Conservation (phyloP, 331 rosid genomes). For the Erythrophleum ivorense region DNA sequence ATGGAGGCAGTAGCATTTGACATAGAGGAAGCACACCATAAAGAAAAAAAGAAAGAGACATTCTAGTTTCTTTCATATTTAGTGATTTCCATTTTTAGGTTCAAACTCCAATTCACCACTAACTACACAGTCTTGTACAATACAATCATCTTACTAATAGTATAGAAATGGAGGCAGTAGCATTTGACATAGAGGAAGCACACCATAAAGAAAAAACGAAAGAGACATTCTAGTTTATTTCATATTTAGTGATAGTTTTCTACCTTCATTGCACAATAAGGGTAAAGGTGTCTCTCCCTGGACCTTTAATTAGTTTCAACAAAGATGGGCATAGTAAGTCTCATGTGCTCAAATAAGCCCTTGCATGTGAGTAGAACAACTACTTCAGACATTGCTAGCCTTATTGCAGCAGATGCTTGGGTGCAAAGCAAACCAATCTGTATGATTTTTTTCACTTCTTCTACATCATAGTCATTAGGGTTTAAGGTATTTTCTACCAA, state of each 20-base stretch:
- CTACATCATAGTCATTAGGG: not conserved
- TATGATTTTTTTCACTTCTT: not conserved
- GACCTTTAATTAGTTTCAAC: not conserved
- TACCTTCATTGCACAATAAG: not conserved
- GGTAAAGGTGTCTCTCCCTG: not conserved
- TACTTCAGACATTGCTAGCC: slow-evolving; percentile 14
- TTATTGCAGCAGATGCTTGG: slow-evolving; percentile 1
- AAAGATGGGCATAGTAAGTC: not conserved
- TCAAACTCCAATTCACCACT: too few relatives aligned
- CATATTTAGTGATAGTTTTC: too few relatives aligned
- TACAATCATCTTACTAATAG: too few relatives aligned
- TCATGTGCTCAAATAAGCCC: not conserved
- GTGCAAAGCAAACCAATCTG: slow-evolving; percentile 8
- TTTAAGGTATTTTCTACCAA: not conserved
- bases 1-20: slow-evolving; percentile 1
- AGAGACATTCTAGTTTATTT: too few relatives aligned
- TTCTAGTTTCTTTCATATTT: too few relatives aligned
- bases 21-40: not conserved
- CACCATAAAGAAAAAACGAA: too few relatives aligned
- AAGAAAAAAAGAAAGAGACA: too few relatives aligned
- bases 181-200: too few relatives aligned
- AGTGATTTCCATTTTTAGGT: too few relatives aligned
- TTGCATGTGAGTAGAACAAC: not conserved
- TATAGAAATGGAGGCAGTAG: too few relatives aligned
- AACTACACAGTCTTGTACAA: too few relatives aligned